These are phyloP conservation scores for Huntiella moniliformis DNA, from an alignment of 2,329 filamentous ascomycete species.

Conservation along the genomic window DNA sequence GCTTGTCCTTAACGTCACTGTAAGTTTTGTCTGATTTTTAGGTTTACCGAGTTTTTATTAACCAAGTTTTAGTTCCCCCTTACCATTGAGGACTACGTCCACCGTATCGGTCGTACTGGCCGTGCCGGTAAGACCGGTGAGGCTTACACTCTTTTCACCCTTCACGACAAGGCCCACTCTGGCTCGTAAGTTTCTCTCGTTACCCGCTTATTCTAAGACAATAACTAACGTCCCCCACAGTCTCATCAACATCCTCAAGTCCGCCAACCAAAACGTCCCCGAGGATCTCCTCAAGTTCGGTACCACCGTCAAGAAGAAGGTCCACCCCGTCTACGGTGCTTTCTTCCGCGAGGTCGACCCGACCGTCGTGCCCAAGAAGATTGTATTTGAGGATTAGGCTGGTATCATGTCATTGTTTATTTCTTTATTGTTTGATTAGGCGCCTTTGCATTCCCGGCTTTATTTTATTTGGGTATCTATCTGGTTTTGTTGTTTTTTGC, in stretches of 20 bases:
- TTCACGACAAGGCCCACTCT: constrained; percentile 81
- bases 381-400: constrained; percentile 46
- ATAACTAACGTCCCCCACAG: constrained; percentile 22
- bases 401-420: not conserved
- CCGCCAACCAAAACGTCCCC: constrained; percentile 78
- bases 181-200: constrained; percentile 47
- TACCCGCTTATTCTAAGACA: constrained; percentile 2
- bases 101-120: constrained; percentile 88
- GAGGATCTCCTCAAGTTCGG: constrained; percentile 88
- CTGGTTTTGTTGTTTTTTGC: constrained; percentile 4
- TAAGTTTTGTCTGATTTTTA: constrained; percentile 19
- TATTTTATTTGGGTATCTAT: not conserved
- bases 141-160: constrained; percentile 86
- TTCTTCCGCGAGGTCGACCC: constrained; percentile 85
- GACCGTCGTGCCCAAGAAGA: constrained; percentile 74
- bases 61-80: constrained; percentile 50
- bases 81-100: constrained; percentile 93
- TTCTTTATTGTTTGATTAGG: constrained; percentile 1
- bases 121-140: constrained; percentile 76
- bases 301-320: constrained; percentile 98
- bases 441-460: not conserved
- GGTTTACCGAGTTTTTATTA: not conserved
- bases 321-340: constrained; percentile 81
- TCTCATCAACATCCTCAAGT: constrained; percentile 84
- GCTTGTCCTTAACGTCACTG: constrained; percentile 80